Percentiles rank a stretch among this genome's conserved stretches.
phyloP scores from a whole-genome alignment of 2,329 filamentous ascomycete species.

The Penicillium sp. region DNA sequence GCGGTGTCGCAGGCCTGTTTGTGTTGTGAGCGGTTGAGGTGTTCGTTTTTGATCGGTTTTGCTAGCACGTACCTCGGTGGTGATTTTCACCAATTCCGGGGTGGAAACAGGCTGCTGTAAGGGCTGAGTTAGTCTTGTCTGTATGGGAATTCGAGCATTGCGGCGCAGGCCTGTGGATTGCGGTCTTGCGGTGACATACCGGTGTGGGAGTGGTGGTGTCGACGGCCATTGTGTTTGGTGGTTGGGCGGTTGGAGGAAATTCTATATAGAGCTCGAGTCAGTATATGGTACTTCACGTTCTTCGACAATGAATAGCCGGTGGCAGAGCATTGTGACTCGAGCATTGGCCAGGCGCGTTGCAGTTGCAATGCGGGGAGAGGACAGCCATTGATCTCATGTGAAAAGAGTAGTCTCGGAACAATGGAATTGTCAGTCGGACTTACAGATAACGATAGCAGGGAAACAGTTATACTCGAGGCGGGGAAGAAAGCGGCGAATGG shows the following conservation, averaged over 20 bases:
- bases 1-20: slow-evolving; percentile 73
- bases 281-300: background rate
- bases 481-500: background rate
- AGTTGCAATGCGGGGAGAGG: slow-evolving; percentile 15
- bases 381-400: no score
- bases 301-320: no score
- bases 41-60: no score
- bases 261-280: background rate
- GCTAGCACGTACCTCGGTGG: slow-evolving; percentile 73
- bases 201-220: slow-evolving; percentile 25
- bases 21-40: background rate
- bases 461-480: background rate
- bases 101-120: slow-evolving; percentile 62
- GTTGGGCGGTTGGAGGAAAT: background rate
- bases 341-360: slow-evolving; percentile 10
- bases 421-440: slow-evolving; percentile 12
- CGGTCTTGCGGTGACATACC: slow-evolving; percentile 20
- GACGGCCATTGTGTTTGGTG: slow-evolving; percentile 31
- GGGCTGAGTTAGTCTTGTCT: slow-evolving; percentile 9
- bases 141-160: slow-evolving; percentile 5
- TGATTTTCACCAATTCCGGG: slow-evolving; percentile 76
- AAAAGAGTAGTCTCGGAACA: background rate
- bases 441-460: background rate
- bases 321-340: background rate
- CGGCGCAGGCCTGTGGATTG: slow-evolving; percentile 4